A percentile compares a stretch with the other conserved stretches of the same genome.
phyloP scores from a whole-genome alignment of 2,329 filamentous ascomycete genomes.

The Lizonia empirigonia region DNA sequence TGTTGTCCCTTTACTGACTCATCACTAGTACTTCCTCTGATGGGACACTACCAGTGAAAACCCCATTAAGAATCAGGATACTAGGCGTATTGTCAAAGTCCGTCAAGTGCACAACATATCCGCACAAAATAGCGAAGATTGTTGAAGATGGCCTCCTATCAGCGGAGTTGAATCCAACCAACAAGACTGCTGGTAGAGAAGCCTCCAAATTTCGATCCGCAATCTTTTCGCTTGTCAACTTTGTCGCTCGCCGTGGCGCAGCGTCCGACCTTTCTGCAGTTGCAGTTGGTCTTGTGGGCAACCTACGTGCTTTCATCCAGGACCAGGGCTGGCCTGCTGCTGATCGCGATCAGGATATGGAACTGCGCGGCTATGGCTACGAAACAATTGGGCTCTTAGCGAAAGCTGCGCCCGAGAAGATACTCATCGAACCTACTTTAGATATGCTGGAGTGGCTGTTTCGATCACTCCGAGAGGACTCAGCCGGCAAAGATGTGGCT shows the following conservation, averaged over 20 bases:
- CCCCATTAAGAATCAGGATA: conserved; percentile 77
- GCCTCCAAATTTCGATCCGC: conserved; percentile 79
- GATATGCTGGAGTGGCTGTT: conserved; percentile 79
- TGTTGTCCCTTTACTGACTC: conserved; percentile 13
- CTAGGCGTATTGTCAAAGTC: conserved; percentile 79
- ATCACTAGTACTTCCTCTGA: conserved; percentile 43
- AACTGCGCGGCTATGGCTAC: conserved; percentile 79
- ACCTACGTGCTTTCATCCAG: conserved; percentile 74
- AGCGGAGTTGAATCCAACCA: conserved; percentile 38
- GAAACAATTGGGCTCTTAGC: conserved; percentile 87
- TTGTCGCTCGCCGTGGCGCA: conserved; percentile 77
- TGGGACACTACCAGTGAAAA: conserved; percentile 55
- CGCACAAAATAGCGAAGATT: conserved; percentile 69
- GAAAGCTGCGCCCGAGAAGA: conserved; percentile 65
- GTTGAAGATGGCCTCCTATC: conserved; percentile 69
- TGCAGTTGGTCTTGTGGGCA: conserved; percentile 69
- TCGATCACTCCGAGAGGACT: conserved; percentile 78
- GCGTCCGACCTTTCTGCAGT: conserved; percentile 66
- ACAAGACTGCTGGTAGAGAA: conserved; percentile 67
- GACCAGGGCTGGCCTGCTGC: conserved; percentile 82
- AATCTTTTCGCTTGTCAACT: conserved; percentile 84
- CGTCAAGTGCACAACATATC: conserved; percentile 71
- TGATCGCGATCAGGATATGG: conserved; percentile 60
- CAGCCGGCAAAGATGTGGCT: conserved; percentile 72
- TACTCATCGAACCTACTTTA: conserved; percentile 58